Evolutionary conservation across 768 basidiomycete species (phyloP), one percentile per base, ranked within the genome.

Genomic region (Calocera cornea): DNA sequence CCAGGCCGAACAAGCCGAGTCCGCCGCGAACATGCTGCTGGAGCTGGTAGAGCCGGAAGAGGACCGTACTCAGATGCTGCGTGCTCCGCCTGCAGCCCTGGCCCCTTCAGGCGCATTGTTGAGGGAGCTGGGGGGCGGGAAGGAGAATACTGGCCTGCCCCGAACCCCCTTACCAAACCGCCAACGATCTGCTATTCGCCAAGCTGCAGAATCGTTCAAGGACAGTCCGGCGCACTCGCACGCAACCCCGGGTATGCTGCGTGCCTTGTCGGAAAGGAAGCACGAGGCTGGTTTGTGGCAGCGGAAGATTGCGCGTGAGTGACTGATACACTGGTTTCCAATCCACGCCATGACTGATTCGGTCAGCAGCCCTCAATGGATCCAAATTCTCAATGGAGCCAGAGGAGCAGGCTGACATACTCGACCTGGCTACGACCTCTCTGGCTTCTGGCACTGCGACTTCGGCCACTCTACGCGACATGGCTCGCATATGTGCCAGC

Each of bases 1-100:
- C 1, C 84, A 90, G 65, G 94, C 95, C 1, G 90, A 90, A 71
- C 95, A 97, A 74, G 95, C 95, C 0, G 91, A 94, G 74, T 93
- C 91, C 73, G 90, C 93, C 8, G 95, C 95, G 0, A 88, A 92
- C 74, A 83, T 91, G 64, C 77, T 97, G 31, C 75, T 95, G 41
- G 95, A 97, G 75, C 81, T 95, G 17, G 88, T 90, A 14, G 90
- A 92, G 69, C 84, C 87, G 16, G 90, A 91, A 60, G 87, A 86
- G 14, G 34, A 67, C 67, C 17, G 8, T 3, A 60, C 24, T 10
- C 54, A 27, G 10, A 41, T 66, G 10, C 22, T 33, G 2, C 29
- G 40, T 31, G 17, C 27, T 1, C 17, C n/a, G 14, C 64, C 66
- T 41, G 64, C 49, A 19, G n/a, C 5, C 19, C 47, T 29, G n/a